phyloP scores from a whole-genome alignment of 352 stramenopile genomes.

The Pythium aquatile region DNA sequence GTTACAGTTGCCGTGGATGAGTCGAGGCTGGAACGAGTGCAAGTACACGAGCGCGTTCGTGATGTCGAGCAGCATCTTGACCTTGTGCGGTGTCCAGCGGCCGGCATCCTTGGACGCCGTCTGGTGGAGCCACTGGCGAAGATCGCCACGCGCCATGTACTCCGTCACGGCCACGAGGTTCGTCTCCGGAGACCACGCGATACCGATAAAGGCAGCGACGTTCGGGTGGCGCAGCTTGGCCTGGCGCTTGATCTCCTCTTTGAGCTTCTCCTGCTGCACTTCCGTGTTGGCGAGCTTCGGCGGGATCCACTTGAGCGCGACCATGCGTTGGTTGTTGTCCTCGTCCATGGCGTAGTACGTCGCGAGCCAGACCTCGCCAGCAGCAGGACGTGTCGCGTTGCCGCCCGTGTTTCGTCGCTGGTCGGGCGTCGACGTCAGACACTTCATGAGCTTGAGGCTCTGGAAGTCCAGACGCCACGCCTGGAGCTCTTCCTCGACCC shows the following conservation, averaged over 20 bases:
- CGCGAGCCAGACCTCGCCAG: conserved; percentile 60
- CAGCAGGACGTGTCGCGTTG: conserved; percentile 33
- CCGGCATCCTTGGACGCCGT: conserved; percentile 37
- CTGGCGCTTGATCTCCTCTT: conserved; percentile 58
- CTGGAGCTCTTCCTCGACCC: conserved; percentile 68
- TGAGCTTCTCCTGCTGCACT: conserved; percentile 51
- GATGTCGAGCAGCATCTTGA: conserved; percentile 65
- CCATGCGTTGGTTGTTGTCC: conserved; percentile 34
- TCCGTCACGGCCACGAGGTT: conserved; percentile 69
- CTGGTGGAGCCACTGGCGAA: conserved; percentile 69
- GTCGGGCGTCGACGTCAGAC: conserved; percentile 42
- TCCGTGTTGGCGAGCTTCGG: conserved; percentile 31
- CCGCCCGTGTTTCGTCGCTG: conserved; percentile 43
- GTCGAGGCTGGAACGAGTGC: conserved; percentile 55
- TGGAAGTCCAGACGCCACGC: conserved; percentile 64
- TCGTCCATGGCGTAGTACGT: conserved; percentile 36
- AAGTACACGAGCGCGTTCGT: conserved; percentile 64
- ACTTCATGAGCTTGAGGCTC: conserved; percentile 56
- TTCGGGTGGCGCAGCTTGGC: conserved; percentile 63
- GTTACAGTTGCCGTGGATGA: conserved; percentile 66
- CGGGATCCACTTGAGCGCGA: conserved; percentile 59
- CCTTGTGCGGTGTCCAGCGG: conserved; percentile 50
- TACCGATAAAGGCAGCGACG: conserved; percentile 64
- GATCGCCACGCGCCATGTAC: conserved; percentile 69
- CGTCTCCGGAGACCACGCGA: conserved; percentile 67